Conservation (phyloP, 83 land plant species). For the Picea mariana region DNA sequence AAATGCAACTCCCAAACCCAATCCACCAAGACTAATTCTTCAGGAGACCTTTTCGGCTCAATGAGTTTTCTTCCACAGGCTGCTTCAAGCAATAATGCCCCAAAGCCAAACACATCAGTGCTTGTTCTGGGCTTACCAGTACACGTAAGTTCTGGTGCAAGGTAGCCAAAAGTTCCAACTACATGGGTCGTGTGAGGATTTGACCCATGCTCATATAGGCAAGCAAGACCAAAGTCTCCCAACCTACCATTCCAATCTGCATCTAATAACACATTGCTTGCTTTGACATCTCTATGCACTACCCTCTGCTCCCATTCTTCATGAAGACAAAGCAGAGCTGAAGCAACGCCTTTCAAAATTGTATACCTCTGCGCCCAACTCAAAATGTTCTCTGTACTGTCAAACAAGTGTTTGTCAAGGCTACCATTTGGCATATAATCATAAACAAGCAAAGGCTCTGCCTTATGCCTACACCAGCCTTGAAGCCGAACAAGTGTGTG, state of each 20-base stretch:
- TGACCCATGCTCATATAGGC: slow-evolving; percentile 56
- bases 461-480: slow-evolving; percentile 35
- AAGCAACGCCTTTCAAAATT: slow-evolving; percentile 25
- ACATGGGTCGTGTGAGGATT: slow-evolving; percentile 48
- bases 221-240: slow-evolving; percentile 84
- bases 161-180: slow-evolving; percentile 81
- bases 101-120: slow-evolving; percentile 73
- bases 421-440: slow-evolving; percentile 56
- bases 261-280: slow-evolving; percentile 74
- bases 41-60: neutral
- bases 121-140: slow-evolving; percentile 61
- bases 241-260: slow-evolving; percentile 55
- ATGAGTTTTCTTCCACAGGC: slow-evolving; percentile 66
- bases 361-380: slow-evolving; percentile 21
- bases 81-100: slow-evolving; percentile 68
- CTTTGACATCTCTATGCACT: slow-evolving; percentile 79
- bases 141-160: slow-evolving; percentile 73
- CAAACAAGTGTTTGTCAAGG: slow-evolving; percentile 26
- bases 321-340: slow-evolving; percentile 29
- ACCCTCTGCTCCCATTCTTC: slow-evolving; percentile 65
- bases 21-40: neutral
- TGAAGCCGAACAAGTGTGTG: slow-evolving; percentile 36
- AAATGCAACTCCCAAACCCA: neutral
- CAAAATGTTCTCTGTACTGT: neutral
- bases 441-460: slow-evolving; percentile 48